Base-by-base conservation (phyloP, 1,284 basidiomycete species). In the Macrocystidia cucumis region DNA sequence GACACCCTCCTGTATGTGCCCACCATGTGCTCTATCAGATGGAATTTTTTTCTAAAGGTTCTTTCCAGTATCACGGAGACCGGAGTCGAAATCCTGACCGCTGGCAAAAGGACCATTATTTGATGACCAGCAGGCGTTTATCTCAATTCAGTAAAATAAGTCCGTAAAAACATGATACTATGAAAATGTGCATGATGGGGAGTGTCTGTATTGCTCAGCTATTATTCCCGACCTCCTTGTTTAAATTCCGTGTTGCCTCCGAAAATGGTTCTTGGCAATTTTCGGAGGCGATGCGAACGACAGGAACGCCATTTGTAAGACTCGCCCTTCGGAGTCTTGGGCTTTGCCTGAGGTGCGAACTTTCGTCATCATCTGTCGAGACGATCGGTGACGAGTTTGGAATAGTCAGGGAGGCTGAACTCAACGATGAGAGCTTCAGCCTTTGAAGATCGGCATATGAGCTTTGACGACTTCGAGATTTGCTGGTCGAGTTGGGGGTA, bases 21-120 rank as follows among this genome's bases (percentile, higher is more conserved):
- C 16, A 12, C 25, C n/a, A n/a, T n/a, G n/a, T n/a, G n/a, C n/a
- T 14, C 32, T 40, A 45, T 49, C 38, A 42, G 39, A 44, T 38
- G 29, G 43, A 36, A 46, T 49, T 35, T 42, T 37, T 28, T n/a
- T n/a, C n/a, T n/a, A n/a, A n/a, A n/a, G n/a, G n/a, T n/a, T n/a
- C n/a, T n/a, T 36, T 43, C 17, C 52, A 93, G 90, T 38, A 85
- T 98, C 51, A 97, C 93, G 12, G 90, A 92, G 50, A 85, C 77
- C 12, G 93, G 93, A 3, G 81, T 84, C 26, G 93, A 98, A 57
- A 71, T 95, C 41, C 67, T 98, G 25, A 96, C 93, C 2, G 82
- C 74, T 22, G 74, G 14, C 28, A 7, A 21, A 16, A 40, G n/a
- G n/a, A 33, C 13, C 17, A 19, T 11, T 9, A 22, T n/a, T n/a